Base-by-base conservation (phyloP, 2,329 filamentous ascomycete genomes). In the Catunica adiposa region DNA sequence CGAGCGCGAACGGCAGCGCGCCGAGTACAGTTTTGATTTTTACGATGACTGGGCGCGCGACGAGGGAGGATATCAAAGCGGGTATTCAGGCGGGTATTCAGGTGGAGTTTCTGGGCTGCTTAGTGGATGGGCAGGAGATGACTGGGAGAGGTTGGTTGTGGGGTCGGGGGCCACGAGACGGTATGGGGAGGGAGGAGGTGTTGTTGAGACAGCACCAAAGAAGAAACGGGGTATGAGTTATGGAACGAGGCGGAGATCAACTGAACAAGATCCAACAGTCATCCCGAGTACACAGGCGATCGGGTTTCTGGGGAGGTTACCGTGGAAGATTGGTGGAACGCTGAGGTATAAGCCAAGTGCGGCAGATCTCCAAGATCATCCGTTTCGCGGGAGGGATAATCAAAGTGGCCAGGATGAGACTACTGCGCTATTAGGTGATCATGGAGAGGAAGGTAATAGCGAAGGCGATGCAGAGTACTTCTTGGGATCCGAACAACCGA, bases 11-110 rank as follows among this genome's bases (percentile, higher is more conserved):
- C 71, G 76, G 7, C 70, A 72, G 23, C 69, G 80, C 53, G 85
- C 89, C 26, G 89, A 96, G 68, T 79, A 85, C 63, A 89, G 80
- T 64, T 97, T 97, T 66, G 90, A 96, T 67, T 97, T 97, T 67
- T 97, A 97, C 71, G 90, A 96, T 68, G 90, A 96, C 68, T 97
- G 90, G 90, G 88, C 95, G 59, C 74, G 77, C 56, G 76, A 79
- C 51, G 71, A 75, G 55, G 68, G 70, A 5, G 29, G 11, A 11
- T 34, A 34, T 23, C 46, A 31, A 53, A 64, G 65, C 29, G 56
- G 61, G 3, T 59, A 58, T 25, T 72, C 52, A 54, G 31, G n/a
- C n/a, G n/a, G n/a, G n/a, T n/a, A n/a, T n/a, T n/a, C 50, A 31
- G 42, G n/a, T n/a, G n/a, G 56, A 14, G 48, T 46, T 7, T 50